Percentiles rank a stretch among this genome's conserved stretches.
Evolutionary conservation across 495 filamentous ascomycete genomes (phyloP).

Genomic region (Penicillium mononematosum): DNA sequence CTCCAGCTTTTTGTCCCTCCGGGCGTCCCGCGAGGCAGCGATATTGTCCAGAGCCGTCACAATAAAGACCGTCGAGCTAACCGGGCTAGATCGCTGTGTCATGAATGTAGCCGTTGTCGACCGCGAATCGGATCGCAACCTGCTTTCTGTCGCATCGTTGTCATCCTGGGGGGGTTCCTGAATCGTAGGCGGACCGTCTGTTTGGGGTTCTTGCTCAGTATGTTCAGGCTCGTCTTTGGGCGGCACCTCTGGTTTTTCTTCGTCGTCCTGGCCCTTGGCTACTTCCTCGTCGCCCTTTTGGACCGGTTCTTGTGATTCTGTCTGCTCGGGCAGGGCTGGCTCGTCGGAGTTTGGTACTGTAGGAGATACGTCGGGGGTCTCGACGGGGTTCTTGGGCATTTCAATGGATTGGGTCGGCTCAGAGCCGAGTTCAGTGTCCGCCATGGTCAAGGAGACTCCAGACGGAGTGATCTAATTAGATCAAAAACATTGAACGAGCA

Average conservation of each 20-base stretch:
- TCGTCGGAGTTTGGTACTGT: constrained; percentile 33
- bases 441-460: constrained; percentile 46
- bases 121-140: constrained; percentile 57
- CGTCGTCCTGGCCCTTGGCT: constrained; percentile 4
- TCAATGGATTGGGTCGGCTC: constrained; percentile 31
- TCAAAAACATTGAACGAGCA: constrained; percentile 36
- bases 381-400: constrained; percentile 35
- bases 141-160: constrained; percentile 32
- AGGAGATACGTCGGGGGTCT: constrained; percentile 33
- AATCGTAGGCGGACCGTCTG: constrained; percentile 25
- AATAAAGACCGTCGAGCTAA: constrained; percentile 94
- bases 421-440: constrained; percentile 45
- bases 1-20: constrained; percentile 73
- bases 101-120: constrained; percentile 56
- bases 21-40: constrained; percentile 81
- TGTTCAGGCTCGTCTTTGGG: constrained; percentile 23
- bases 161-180: constrained; percentile 30
- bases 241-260: constrained; percentile 27
- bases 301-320: constrained; percentile 32
- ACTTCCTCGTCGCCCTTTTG: constrained; percentile 24
- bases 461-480: constrained; percentile 32
- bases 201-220: constrained; percentile 11
- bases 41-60: constrained; percentile 90
- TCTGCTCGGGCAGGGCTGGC: constrained; percentile 29
- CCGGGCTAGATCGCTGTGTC: constrained; percentile 54